Base-by-base conservation (phyloP, 768 basidiomycete genomes). In the Termitomyces sp. region DNA sequence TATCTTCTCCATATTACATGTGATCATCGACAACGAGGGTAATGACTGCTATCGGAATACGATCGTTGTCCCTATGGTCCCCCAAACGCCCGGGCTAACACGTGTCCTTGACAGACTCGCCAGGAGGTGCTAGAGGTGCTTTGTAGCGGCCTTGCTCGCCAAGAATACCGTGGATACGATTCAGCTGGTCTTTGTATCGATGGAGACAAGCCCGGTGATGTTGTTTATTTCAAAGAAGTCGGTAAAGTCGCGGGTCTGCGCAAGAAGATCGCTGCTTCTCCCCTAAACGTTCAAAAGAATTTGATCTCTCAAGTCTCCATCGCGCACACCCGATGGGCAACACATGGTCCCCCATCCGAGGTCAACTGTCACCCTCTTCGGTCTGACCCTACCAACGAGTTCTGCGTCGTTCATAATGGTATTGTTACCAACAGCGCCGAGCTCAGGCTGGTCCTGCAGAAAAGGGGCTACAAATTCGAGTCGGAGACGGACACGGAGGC, bases 321-420 rank as follows among this genome's bases (percentile, higher is more conserved):
- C 74, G 96, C 96, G 12, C 97, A 99, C 76, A 99, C 97, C 12
- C 92, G 97, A 63, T 99, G 97, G 97, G 97, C 97, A 2, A 99
- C 97, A 19, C 97, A 99, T 69, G 97, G 97, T 37, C 83, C 87
- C 19, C 95, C 95, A 21, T 89, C 87, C 4, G 81, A 85, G 53
- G 72, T 81, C 65, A 99, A 99, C 75, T 98, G 96, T 76, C 97
- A 99, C 72, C 97, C 97, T 53, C 84, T 97, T 66, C 87, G 87
- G 66, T 91, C 90, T 16, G 94, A 96, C 66, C 75, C 82, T 25
- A 78, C 72, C 54, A 77, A 82, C 58, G 95, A 98, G 67, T 98
- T 99, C 77, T 84, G 87, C 57, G 75, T 98, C 64, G 95, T 99
- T 27, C 97, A 99, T 82, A 98, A 99, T 66, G 97, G 97, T 68